Percentiles rank a stretch among this genome's conserved stretches.
These are phyloP conservation scores for Taphrina deformans DNA, from an alignment of 1,139 yeast species.

Conservation along the genomic window DNA sequence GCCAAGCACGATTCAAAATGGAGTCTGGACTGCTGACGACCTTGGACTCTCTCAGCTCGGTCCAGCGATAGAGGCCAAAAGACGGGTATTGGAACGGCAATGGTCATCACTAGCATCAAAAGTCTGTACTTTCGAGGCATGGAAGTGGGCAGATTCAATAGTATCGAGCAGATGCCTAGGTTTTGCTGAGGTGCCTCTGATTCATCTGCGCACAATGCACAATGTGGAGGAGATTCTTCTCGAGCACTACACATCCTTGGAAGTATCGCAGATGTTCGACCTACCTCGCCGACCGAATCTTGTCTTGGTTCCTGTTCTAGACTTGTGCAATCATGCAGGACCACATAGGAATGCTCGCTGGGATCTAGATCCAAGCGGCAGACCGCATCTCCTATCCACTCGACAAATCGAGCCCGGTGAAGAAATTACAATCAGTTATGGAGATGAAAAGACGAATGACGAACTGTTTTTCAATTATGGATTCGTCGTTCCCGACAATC, in stretches of 20 bases:
- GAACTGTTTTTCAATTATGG: conserved; percentile 50
- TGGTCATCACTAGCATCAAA: neutral
- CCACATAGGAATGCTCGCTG: conserved; percentile 6
- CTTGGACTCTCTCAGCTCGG: neutral
- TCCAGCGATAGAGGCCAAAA: conserved; percentile 8
- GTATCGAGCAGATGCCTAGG: conserved; percentile 22
- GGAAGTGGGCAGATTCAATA: conserved; percentile 28
- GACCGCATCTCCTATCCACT: conserved; percentile 24
- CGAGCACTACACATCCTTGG: neutral
- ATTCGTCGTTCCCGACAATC: conserved; percentile 38
- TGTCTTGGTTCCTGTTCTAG: conserved; percentile 21
- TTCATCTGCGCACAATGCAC: neutral
- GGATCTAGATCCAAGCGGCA: conserved; percentile 5
- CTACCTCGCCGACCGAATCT: neutral
- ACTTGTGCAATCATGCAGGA: conserved; percentile 29
- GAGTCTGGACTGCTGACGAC: conserved; percentile 10
- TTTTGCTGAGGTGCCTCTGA: neutral
- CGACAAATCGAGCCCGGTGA: conserved; percentile 33
- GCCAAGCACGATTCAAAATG: conserved; percentile 14
- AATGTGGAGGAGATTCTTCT: neutral
- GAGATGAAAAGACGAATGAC: conserved; percentile 45
- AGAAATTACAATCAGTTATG: conserved; percentile 48
- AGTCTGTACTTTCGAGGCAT: conserved; percentile 6
- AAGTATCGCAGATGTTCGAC: neutral
- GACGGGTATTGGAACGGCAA: conserved; percentile 7